Percentiles rank a stretch among this genome's conserved stretches.
phyloP scores from a whole-genome alignment of 1,139 yeast species.

The Yamadazyma atlantica region DNA sequence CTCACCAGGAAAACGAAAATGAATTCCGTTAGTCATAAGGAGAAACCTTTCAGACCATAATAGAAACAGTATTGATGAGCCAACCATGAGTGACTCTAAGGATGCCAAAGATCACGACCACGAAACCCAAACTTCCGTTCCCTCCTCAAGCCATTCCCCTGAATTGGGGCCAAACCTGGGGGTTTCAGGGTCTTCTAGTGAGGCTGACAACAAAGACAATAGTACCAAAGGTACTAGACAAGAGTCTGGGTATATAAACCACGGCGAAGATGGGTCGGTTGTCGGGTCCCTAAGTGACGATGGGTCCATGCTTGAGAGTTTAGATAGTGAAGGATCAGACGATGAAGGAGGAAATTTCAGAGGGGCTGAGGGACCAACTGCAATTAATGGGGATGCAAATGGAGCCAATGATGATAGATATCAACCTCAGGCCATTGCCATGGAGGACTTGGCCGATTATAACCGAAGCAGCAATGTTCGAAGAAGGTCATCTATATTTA shows the following conservation, averaged over 20 bases:
- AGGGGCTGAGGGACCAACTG: not conserved
- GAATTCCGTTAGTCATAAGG: not conserved
- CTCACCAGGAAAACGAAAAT: not conserved
- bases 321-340: constrained; percentile 9
- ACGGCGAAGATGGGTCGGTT: not conserved
- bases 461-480: not conserved
- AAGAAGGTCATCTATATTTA: constrained; percentile 12
- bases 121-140: not conserved
- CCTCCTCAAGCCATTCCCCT: not conserved
- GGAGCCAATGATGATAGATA: constrained; percentile 1
- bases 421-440: constrained; percentile 7
- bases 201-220: not conserved
- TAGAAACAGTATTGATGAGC: not conserved
- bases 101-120: not conserved
- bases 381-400: constrained; percentile 4
- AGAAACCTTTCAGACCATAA: not conserved
- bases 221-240: no score
- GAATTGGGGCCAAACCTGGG: no score
- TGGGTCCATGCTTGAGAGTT: constrained; percentile 5
- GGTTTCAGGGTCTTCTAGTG: no score
- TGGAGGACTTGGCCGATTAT: constrained; percentile 3
- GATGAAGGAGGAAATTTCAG: not conserved
- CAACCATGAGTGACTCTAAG: not conserved
- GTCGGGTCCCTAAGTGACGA: not conserved
- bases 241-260: no score